Conservation (phyloP, 352 stramenopile species). For the Phytophthora sp. region DNA sequence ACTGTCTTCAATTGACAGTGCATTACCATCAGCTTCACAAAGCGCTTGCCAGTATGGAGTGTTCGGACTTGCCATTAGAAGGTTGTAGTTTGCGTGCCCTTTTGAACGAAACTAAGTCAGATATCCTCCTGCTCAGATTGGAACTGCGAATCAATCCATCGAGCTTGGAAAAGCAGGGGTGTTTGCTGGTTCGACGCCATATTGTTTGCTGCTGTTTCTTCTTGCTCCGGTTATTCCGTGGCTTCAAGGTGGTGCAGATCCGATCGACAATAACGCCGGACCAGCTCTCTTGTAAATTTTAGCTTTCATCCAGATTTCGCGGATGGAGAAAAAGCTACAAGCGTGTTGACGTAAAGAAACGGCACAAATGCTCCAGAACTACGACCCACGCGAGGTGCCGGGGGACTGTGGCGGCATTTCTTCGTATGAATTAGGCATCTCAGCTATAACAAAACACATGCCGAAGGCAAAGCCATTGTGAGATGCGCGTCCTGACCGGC, state of each 20-base stretch:
- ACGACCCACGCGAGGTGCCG: not conserved
- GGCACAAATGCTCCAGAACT: not conserved
- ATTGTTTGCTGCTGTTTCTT: not conserved
- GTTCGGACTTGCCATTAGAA: not conserved
- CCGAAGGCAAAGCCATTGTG: not conserved
- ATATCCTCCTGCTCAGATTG: not conserved
- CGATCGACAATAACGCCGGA: not conserved
- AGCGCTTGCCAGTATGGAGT: not conserved
- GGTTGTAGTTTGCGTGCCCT: not conserved
- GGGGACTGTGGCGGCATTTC: not conserved
- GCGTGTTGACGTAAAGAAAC: not conserved
- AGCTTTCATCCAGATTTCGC: not conserved
- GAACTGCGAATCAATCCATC: not conserved
- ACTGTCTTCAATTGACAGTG: not conserved
- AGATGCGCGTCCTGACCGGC: not conserved
- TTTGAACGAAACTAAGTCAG: not conserved
- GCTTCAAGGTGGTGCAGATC: not conserved
- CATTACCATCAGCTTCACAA: not conserved
- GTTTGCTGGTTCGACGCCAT: not conserved
- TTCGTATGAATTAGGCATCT: not conserved
- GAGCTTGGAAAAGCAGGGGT: not conserved
- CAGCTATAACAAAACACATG: not conserved
- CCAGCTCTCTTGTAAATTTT: not conserved
- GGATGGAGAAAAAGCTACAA: conserved; percentile 1
- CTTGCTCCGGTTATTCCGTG: not conserved